Evolutionary conservation across 2,329 filamentous ascomycete species (phyloP).

Genomic region (Colletotrichum phormii): DNA sequence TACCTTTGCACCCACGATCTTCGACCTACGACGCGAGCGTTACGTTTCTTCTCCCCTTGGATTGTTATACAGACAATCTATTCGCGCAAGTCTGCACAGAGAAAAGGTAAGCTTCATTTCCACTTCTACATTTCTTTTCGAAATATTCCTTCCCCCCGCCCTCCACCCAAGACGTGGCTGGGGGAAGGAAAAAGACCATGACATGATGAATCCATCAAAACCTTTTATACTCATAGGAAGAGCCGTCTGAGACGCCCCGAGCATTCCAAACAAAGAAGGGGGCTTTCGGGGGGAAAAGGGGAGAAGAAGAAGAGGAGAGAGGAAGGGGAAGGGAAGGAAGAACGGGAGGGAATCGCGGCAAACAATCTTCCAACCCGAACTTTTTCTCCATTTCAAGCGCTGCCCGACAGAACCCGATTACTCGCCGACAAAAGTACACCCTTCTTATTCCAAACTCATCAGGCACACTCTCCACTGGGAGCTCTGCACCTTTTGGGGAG

Average conservation of each 20-base stretch:
- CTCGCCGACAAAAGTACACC: background rate
- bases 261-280: background rate
- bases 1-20: background rate
- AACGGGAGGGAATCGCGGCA: background rate
- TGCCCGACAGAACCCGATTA: background rate
- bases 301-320: background rate
- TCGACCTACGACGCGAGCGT: background rate
- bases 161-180: background rate
- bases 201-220: constrained; percentile 54
- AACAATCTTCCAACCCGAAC: background rate
- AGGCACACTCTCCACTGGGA: constrained; percentile 23
- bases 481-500: background rate
- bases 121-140: background rate
- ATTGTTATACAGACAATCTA: too few species aligned
- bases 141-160: background rate
- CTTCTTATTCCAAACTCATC: background rate
- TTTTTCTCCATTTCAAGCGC: constrained; percentile 37
- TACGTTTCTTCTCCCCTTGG: background rate
- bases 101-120: background rate
- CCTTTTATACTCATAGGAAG: constrained; percentile 57
- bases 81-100: background rate
- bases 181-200: background rate
- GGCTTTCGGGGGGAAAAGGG: too few species aligned
- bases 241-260: constrained; percentile 57
- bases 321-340: background rate